Evolutionary conservation across 225 moss, liverwort and hornwort genomes (phyloP).

Genomic region (Marchantia polymorpha): DNA sequence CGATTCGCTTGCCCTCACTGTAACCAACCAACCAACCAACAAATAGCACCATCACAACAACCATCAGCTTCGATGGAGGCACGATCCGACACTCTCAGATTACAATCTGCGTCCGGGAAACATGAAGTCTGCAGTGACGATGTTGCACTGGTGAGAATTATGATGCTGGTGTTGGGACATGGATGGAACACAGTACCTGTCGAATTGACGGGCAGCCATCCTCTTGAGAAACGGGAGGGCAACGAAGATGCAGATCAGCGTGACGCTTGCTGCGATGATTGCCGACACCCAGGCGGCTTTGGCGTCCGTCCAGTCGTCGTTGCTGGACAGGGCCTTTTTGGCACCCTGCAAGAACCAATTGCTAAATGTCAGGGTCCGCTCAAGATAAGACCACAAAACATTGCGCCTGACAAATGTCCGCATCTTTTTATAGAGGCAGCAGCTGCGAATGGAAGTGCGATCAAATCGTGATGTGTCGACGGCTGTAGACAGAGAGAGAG

Average conservation of each 20-base stretch:
- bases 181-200: conserved; percentile 11
- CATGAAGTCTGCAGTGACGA: too few species aligned
- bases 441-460: too few species aligned
- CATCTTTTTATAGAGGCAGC: too few species aligned
- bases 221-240: conserved; percentile 44
- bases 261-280: conserved; percentile 34
- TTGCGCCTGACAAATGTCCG: background rate
- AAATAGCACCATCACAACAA: background rate
- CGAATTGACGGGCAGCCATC: conserved; percentile 47
- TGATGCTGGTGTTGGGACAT: background rate
- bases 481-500: background rate
- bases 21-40: background rate
- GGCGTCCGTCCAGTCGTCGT: conserved; percentile 43
- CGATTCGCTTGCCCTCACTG: conserved; percentile 5
- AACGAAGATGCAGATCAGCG: conserved; percentile 29
- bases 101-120: background rate
- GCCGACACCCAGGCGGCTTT: conserved; percentile 59
- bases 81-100: background rate
- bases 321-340: conserved; percentile 35
- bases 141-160: background rate
- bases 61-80: background rate
- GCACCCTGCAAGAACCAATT: conserved; percentile 36
- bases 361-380: conserved; percentile 1
- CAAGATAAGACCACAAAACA: background rate
- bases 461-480: background rate